Evolutionary conservation across 2,329 filamentous ascomycete genomes (phyloP), one percentile per base, ranked within the genome.

Genomic region (Monosporascus sp.): DNA sequence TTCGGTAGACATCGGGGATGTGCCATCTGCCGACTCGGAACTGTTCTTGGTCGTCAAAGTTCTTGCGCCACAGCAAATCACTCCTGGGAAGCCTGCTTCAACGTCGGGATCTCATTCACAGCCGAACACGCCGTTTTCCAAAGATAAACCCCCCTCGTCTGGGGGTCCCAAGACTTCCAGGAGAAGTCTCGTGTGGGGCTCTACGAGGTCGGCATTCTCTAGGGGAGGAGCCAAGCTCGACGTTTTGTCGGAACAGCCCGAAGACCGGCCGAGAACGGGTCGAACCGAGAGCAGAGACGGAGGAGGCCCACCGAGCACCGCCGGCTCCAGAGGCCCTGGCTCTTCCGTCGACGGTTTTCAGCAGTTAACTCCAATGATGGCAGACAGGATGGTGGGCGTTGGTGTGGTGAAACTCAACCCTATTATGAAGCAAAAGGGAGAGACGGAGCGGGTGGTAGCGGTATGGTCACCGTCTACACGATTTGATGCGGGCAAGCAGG

Each of bases 1-100:
- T 40, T 82, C 89, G 1, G 81, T 85, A 48, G 92, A 97, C 63
- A 79, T 86, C 54, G 84, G 84, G 24, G 83, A 85, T 48, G 69
- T 75, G 1, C 74, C 79, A 1, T 78, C 86, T 3, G 79, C 82
- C 8, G 87, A 88, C 48, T 82, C 83, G 3, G 87, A 91, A 50
- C 73, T 97, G 20, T 97, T 89, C 67, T 78, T 99, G 1, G 85
- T 97, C 3, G 87, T 94, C 58, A 91, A 89, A 63, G 82, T 97
- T 7, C 79, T 91, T 48, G 80, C 85, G 3, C 71, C 75, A 0
- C 78, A 83, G 54, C 78, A 79, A 48, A 70, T 84, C 5, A 56
- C 72, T 14, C 59, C 68, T 3, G 64, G 69, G 14, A 78, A 80
- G 55, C 78, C 81, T 1, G 65, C 70, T 7, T 83, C 81, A 4